Base-by-base conservation (phyloP, 192 early-diverging fungal genomes). In the Podila horticola region DNA sequence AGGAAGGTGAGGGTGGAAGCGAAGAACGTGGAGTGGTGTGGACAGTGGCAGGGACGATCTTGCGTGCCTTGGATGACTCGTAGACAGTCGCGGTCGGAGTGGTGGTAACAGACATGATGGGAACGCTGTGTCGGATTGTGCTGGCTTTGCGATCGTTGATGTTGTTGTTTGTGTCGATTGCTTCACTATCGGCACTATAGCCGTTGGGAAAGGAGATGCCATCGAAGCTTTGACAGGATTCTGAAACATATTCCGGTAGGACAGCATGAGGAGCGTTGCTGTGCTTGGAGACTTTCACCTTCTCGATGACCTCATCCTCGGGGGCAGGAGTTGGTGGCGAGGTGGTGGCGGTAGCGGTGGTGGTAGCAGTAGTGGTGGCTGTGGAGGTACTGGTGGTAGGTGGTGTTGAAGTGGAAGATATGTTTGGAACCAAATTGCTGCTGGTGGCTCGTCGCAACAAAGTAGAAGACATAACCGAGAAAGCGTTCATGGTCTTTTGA, bases 221-320 rank as follows among this genome's bases (percentile, higher is more conserved):
- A 22, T 55, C 52, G 17, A 55, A 55, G 52, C 52, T 55, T 26
- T 55, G 52, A 55, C 52, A 22, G 24, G 19, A 10, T 22, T 55
- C 52, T 26, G 24, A 55, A 17, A 57, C 61, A 17, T 67, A 33
- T 30, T 69, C 74, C 1, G 74, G 67, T 3, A 76, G 58, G 59
- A 81, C 68, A 36, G 77, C 77, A 52, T 81, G 77, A 19, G 77
- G 77, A 55, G 72, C 72, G 67, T 55, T 73, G 19, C 77, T 63
- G 4, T 65, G 66, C 62, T 66, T 81, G 71, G 36, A 29, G 15
- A 13, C n/a, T 19, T 33, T 29, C 24, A 9, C 36, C 12, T 28
- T 26, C 4, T 15, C 48, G 24, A 12, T 59, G 57, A 10, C 19
- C 10, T 26, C 51, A 34, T 31, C 61, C 36, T 29, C 58, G 5